These are phyloP conservation scores for Eucalyptus erythrocorys DNA, from an alignment of 345 rosid species.

Conservation along the genomic window DNA sequence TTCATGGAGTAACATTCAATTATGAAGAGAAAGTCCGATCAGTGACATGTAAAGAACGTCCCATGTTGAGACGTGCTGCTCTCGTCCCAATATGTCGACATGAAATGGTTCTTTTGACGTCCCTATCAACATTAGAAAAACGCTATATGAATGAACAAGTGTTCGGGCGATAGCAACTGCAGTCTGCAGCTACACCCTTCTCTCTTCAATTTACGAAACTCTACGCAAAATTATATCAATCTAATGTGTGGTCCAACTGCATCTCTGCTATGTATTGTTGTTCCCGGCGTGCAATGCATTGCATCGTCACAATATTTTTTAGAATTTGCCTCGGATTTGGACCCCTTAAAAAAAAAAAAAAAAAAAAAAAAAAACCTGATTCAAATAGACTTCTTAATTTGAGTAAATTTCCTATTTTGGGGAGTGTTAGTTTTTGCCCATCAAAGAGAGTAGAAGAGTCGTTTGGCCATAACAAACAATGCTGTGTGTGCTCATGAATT, in stretches of 20 bases:
- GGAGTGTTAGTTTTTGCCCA: background rate
- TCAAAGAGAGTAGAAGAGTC: background rate
- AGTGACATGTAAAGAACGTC: background rate
- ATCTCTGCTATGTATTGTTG: background rate
- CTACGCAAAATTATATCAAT: background rate
- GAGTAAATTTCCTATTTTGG: background rate
- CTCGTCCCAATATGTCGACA: background rate
- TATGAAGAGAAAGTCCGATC: background rate
- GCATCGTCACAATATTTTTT: background rate
- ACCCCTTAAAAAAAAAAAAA: rapidly evolving
- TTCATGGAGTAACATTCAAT: background rate
- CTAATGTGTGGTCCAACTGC: background rate
- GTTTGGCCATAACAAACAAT: background rate
- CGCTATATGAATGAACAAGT: background rate
- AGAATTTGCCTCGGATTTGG: background rate
- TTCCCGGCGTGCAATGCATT: background rate
- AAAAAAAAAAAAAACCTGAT: background rate
- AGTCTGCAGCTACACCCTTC: background rate
- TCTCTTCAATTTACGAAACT: background rate
- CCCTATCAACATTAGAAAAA: background rate
- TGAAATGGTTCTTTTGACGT: background rate
- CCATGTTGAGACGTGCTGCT: background rate
- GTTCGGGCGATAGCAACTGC: background rate
- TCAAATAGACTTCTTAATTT: background rate
- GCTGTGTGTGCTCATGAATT: background rate